phyloP scores from a whole-genome alignment of 495 filamentous ascomycete genomes.

The Cudoniella acicularis region DNA sequence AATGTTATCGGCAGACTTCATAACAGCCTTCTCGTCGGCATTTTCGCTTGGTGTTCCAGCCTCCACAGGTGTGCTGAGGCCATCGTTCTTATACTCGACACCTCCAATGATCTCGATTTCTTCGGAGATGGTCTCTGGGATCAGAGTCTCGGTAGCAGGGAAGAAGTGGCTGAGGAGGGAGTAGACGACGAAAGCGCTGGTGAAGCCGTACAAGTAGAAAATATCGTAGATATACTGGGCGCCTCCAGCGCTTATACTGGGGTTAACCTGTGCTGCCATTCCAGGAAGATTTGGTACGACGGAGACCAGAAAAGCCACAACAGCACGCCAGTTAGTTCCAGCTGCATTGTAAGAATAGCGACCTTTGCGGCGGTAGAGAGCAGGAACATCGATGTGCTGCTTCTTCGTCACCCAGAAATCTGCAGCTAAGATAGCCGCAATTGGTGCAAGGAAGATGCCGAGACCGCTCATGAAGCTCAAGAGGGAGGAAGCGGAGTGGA shows the following conservation, averaged over 20 bases:
- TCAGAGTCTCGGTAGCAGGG: conserved; percentile 31
- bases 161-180: conserved; percentile 31
- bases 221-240: conserved; percentile 33
- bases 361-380: conserved; percentile 34
- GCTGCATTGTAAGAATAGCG: conserved; percentile 27
- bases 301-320: conserved; percentile 35
- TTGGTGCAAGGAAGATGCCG: conserved; percentile 43
- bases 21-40: background rate
- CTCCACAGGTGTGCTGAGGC: conserved; percentile 2
- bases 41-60: background rate
- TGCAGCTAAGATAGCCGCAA: conserved; percentile 44
- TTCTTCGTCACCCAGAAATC: conserved; percentile 48
- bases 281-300: conserved; percentile 37
- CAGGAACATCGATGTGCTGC: conserved; percentile 41
- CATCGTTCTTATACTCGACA: conserved; percentile 20
- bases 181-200: conserved; percentile 34
- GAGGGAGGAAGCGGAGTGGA: conserved; percentile 52
- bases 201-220: conserved; percentile 39
- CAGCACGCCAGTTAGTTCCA: conserved; percentile 44
- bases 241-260: conserved; percentile 41
- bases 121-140: conserved; percentile 20
- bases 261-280: conserved; percentile 36
- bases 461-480: conserved; percentile 54
- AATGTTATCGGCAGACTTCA: conserved; percentile 11
- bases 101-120: conserved; percentile 8